Percentiles rank a stretch among this genome's conserved stretches.
These are phyloP conservation scores for Dioszegia hungarica DNA, from an alignment of 768 basidiomycete species.

Conservation along the genomic window DNA sequence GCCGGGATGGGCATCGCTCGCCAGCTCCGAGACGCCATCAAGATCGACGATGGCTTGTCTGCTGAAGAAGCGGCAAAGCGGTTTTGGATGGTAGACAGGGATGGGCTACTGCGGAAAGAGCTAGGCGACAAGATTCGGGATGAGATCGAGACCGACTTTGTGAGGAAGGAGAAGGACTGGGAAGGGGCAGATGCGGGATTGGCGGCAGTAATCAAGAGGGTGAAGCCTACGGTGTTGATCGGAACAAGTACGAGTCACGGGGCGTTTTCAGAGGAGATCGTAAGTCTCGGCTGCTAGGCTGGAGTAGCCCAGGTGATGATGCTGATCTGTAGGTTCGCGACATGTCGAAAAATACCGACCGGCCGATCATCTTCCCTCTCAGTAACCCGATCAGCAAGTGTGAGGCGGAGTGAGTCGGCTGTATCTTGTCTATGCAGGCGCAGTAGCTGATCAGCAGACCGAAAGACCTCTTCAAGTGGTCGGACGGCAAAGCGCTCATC, in stretches of 20 bases:
- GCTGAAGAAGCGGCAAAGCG: constrained; percentile 59
- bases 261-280: constrained; percentile 70
- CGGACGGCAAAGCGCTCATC: constrained; percentile 69
- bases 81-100: constrained; percentile 70
- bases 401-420: constrained; percentile 53
- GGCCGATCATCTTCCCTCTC: constrained; percentile 73
- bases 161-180: constrained; percentile 56
- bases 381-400: constrained; percentile 51
- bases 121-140: constrained; percentile 50
- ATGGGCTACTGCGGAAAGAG: constrained; percentile 60
- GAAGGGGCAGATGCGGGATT: constrained; percentile 49
- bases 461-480: constrained; percentile 56
- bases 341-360: constrained; percentile 63
- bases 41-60: constrained; percentile 53
- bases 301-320: not conserved
- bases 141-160: constrained; percentile 58
- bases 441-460: constrained; percentile 16
- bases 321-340: constrained; percentile 40
- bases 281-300: constrained; percentile 45
- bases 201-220: constrained; percentile 64
- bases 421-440: not conserved
- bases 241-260: constrained; percentile 75
- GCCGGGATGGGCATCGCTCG: constrained; percentile 68
- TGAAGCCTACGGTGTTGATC: constrained; percentile 76
- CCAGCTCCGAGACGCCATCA: constrained; percentile 72